phyloP scores from a whole-genome alignment of 2,329 filamentous ascomycete species.

The Xylariaceae sp. region DNA sequence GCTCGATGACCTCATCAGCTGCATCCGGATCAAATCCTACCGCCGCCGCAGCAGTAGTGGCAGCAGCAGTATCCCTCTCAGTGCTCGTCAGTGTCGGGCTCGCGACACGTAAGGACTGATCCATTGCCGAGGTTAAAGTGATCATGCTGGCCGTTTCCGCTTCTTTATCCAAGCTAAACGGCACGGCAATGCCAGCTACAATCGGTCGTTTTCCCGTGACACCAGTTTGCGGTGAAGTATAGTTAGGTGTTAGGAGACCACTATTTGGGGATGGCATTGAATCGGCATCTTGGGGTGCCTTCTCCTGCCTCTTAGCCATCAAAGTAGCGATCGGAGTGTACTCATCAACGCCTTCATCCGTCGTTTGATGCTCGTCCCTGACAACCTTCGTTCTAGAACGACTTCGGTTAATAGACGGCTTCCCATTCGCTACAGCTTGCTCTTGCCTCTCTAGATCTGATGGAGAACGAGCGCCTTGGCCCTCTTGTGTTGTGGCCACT shows the following conservation, averaged over 20 bases:
- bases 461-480: slow-evolving; percentile 50
- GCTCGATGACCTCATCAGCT: slow-evolving; percentile 25
- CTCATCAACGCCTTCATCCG: slow-evolving; percentile 40
- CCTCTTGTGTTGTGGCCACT: slow-evolving; percentile 48
- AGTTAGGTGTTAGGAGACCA: slow-evolving; percentile 39
- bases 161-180: slow-evolving; percentile 71
- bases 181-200: slow-evolving; percentile 72
- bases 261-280: slow-evolving; percentile 39
- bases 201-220: slow-evolving; percentile 68
- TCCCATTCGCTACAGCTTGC: slow-evolving; percentile 33
- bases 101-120: slow-evolving; percentile 41
- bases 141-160: slow-evolving; percentile 73
- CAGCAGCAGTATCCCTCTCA: slow-evolving; percentile 13
- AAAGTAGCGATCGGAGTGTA: slow-evolving; percentile 52
- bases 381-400: slow-evolving; percentile 55
- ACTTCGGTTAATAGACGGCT: slow-evolving; percentile 41
- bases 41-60: slow-evolving; percentile 17
- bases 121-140: slow-evolving; percentile 59
- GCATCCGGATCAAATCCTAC: slow-evolving; percentile 9
- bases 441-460: slow-evolving; percentile 49
- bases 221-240: slow-evolving; percentile 53
- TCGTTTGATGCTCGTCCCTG: slow-evolving; percentile 56
- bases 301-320: slow-evolving; percentile 48
- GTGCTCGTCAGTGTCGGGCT: slow-evolving; percentile 40
- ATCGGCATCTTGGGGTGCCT: slow-evolving; percentile 39